Conservation (phyloP, 2,329 filamentous ascomycete genomes). For the Aspergillus cejpii region DNA sequence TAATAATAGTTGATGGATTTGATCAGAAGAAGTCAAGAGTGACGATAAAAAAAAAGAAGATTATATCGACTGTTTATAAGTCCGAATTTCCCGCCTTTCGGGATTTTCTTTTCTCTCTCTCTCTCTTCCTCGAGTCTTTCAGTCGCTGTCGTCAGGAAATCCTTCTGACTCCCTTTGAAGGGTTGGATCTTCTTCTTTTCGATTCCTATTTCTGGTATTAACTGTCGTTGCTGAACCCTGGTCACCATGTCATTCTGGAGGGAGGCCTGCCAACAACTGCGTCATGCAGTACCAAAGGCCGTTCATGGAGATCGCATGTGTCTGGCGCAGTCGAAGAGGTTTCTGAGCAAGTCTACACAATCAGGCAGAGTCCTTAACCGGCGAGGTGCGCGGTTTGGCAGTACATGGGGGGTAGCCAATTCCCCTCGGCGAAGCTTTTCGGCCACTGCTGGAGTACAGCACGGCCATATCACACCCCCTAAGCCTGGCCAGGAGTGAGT, state of each 20-base stretch:
- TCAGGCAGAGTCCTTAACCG: constrained; percentile 6
- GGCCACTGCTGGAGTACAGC: constrained; percentile 52
- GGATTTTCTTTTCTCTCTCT: constrained; percentile 5
- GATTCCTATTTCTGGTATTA: not conserved
- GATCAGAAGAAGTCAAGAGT: not conserved
- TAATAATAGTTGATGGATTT: not conserved
- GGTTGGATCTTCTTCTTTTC: constrained; percentile 2
- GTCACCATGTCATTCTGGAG: constrained; percentile 30
- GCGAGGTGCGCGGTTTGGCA: not conserved
- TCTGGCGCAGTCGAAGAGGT: constrained; percentile 26
- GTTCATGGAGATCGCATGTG: constrained; percentile 51
- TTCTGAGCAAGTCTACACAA: constrained; percentile 22
- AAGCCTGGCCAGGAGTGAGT: constrained; percentile 87
- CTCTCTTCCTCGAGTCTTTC: constrained; percentile 1
- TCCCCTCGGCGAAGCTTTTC: constrained; percentile 54
- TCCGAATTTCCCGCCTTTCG: constrained; percentile 22
- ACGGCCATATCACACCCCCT: constrained; percentile 76
- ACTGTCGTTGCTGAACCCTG: not conserved
- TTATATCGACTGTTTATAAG: too few relatives aligned
- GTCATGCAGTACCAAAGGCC: constrained; percentile 49
- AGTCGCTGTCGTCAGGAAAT: not conserved
- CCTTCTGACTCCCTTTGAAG: constrained; percentile 1
- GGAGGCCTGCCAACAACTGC: constrained; percentile 29
- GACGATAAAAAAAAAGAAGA: not conserved
- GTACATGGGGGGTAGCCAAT: constrained; percentile 17